These are phyloP conservation scores for Hypomyces perniciosus DNA, from an alignment of 2,329 filamentous ascomycete genomes.

Conservation along the genomic window DNA sequence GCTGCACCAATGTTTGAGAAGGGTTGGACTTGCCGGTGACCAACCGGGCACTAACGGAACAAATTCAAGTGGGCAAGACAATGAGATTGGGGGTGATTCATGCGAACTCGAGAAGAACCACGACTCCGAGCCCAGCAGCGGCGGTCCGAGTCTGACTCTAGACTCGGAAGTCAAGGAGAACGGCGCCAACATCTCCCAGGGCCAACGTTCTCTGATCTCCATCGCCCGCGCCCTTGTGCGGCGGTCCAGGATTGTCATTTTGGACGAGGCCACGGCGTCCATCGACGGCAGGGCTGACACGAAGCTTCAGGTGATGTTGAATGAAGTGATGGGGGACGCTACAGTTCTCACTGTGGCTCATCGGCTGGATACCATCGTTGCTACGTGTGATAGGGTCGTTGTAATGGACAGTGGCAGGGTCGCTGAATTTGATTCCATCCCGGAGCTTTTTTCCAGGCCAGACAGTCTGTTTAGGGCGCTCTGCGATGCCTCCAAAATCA, in stretches of 20 bases:
- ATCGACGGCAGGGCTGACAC: conserved; percentile 11
- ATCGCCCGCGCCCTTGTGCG: conserved; percentile 12
- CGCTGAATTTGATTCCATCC: conserved; percentile 30
- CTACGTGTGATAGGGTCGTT: conserved; percentile 36
- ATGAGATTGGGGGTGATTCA: too few relatives aligned
- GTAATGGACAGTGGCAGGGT: conserved; percentile 45
- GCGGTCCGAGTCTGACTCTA: too few relatives aligned
- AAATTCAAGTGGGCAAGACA: too few relatives aligned
- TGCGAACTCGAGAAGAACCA: too few relatives aligned
- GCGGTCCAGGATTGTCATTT: conserved; percentile 11
- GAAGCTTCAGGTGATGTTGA: conserved; percentile 13
- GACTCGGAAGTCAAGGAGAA: too few relatives aligned
- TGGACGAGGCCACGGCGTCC: conserved; percentile 16
- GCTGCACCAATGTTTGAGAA: conserved; percentile 61
- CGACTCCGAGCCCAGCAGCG: too few relatives aligned
- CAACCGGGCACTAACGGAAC: too few relatives aligned
- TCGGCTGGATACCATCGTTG: conserved; percentile 31
- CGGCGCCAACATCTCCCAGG: too few relatives aligned
- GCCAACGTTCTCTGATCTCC: conserved; percentile 13
- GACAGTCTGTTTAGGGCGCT: too few relatives aligned
- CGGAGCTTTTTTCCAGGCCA: conserved; percentile 2
- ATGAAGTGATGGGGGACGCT: conserved; percentile 23
- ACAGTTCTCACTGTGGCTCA: conserved; percentile 39
- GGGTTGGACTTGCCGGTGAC: conserved; percentile 70
- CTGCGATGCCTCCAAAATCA: too few relatives aligned